Conservation (phyloP, 371 early-diverging fungal species). For the Mortierella sp. region DNA sequence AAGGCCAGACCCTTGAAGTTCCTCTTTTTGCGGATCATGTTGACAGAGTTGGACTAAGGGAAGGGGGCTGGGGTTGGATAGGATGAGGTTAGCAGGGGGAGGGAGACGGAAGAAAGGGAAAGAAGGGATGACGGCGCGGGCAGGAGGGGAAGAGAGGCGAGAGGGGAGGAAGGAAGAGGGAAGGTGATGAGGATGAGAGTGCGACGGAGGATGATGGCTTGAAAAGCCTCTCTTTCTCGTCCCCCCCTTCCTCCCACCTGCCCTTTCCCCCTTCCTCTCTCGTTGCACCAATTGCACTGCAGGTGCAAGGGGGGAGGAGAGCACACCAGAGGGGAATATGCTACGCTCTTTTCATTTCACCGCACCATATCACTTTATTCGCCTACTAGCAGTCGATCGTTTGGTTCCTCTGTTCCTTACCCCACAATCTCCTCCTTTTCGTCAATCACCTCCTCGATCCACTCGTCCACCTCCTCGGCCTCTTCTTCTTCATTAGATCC, state of each 20-base stretch:
- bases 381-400: too few relatives aligned
- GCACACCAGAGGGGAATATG: conserved; percentile 1
- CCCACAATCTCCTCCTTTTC: conserved; percentile 71
- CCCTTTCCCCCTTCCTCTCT: too few relatives aligned
- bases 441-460: conserved; percentile 83
- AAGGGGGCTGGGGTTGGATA: too few relatives aligned
- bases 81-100: background rate
- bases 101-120: background rate
- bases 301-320: background rate
- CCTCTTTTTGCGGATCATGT: conserved; percentile 75
- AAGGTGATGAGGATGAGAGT: conserved; percentile 1
- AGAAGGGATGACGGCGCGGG: background rate
- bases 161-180: background rate
- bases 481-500: conserved; percentile 60
- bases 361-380: too few relatives aligned
- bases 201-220: background rate
- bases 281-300: background rate
- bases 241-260: too few relatives aligned
- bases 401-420: conserved; percentile 18
- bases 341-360: too few relatives aligned
- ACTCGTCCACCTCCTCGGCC: conserved; percentile 83
- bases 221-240: background rate
- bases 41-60: background rate
- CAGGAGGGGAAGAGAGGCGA: background rate
- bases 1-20: conserved; percentile 78